phyloP scores from a whole-genome alignment of 2,329 filamentous ascomycete species.

The Gliomastix tumulicola region DNA sequence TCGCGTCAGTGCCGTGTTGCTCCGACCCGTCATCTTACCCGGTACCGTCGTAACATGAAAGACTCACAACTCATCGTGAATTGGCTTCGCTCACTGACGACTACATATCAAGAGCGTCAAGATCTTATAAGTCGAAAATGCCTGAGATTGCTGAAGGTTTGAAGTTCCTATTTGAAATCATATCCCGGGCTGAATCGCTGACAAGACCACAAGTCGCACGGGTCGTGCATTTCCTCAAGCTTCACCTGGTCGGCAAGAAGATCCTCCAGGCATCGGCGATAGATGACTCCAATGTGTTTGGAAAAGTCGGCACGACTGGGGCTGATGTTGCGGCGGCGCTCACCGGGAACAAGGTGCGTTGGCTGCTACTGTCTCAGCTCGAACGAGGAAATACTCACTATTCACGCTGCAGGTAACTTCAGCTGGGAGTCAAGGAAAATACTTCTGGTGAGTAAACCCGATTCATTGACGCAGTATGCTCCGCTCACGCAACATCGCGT shows the following conservation, averaged over 20 bases:
- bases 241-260: conserved; percentile 76
- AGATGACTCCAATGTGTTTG: conserved; percentile 81
- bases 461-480: not conserved
- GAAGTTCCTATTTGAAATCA: conserved; percentile 1
- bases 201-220: conserved; percentile 58
- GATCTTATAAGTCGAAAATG: conserved; percentile 30
- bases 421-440: conserved; percentile 88
- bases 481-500: not conserved
- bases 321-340: conserved; percentile 67
- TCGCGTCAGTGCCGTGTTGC: conserved; percentile 16
- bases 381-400: not conserved
- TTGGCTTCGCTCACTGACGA: no score
- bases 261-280: conserved; percentile 63
- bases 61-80: no score
- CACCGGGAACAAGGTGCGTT: conserved; percentile 56
- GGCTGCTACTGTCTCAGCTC: not conserved
- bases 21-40: conserved; percentile 1
- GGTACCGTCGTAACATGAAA: no score
- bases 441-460: conserved; percentile 63
- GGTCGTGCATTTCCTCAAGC: conserved; percentile 76
- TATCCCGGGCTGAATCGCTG: conserved; percentile 1
- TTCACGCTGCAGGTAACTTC: conserved; percentile 36
- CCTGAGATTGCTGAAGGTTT: conserved; percentile 57
- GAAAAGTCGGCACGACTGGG: conserved; percentile 79
- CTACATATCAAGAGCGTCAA: not conserved